phyloP scores from a whole-genome alignment of 176 grass and related monocot genomes.

The Rhipidocladum racemiflorum region DNA sequence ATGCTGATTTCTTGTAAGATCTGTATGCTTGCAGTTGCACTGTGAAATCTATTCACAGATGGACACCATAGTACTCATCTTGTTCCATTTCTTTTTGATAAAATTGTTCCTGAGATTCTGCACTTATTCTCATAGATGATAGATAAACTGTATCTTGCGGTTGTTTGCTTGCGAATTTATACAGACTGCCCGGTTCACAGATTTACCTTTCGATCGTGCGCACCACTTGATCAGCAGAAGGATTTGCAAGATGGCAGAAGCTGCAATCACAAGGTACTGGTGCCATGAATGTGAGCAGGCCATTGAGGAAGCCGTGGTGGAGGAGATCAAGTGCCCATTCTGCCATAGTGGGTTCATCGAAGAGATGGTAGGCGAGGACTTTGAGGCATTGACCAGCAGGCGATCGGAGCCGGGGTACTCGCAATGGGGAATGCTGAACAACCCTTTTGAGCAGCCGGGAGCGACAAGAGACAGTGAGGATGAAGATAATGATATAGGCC shows the following conservation, averaged over 20 bases:
- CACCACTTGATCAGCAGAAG: constrained; percentile 26
- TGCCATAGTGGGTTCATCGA: constrained; percentile 77
- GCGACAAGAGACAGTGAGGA: constrained; percentile 48
- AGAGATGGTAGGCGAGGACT: constrained; percentile 51
- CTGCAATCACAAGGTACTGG: constrained; percentile 57
- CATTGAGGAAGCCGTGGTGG: constrained; percentile 51
- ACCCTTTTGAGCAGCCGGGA: constrained; percentile 37
- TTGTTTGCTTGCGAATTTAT: constrained; percentile 6
- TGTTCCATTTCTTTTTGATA: constrained; percentile 32
- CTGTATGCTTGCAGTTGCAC: constrained; percentile 15
- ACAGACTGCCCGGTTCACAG: neutral
- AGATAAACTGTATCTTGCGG: neutral
- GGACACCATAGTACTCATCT: constrained; percentile 15
- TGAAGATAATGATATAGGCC: constrained; percentile 65
- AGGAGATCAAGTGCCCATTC: constrained; percentile 66
- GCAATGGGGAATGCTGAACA: constrained; percentile 48
- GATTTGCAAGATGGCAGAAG: constrained; percentile 52
- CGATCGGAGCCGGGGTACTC: constrained; percentile 41
- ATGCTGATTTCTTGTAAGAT: constrained; percentile 17
- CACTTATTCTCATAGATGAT: constrained; percentile 9
- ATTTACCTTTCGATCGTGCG: constrained; percentile 13
- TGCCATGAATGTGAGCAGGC: constrained; percentile 67
- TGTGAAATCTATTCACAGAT: constrained; percentile 12
- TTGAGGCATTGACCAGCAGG: constrained; percentile 42
- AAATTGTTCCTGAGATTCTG: constrained; percentile 19